Conservation (phyloP, 2,329 filamentous ascomycete genomes). For the Penicillium sp. region DNA sequence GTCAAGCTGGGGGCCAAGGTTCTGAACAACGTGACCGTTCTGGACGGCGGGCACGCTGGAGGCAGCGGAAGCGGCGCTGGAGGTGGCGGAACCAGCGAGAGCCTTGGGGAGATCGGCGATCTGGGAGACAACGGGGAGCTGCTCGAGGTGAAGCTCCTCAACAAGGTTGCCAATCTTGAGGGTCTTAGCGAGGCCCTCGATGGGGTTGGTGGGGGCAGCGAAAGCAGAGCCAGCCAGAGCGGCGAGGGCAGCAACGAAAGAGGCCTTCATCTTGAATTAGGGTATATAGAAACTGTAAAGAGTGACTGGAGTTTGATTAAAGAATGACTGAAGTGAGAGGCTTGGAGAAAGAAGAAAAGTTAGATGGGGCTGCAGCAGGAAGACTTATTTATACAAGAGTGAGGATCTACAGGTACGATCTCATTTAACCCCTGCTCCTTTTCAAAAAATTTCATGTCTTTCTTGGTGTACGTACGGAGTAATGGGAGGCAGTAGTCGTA, state of each 20-base stretch:
- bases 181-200: conserved; percentile 13
- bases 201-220: conserved; percentile 4
- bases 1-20: conserved; percentile 32
- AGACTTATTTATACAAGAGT: conserved; percentile 7
- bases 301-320: conserved; percentile 13
- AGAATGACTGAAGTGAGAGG: conserved; percentile 20
- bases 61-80: conserved; percentile 13
- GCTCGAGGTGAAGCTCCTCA: conserved; percentile 18
- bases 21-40: conserved; percentile 33
- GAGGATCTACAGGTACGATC: conserved; percentile 7
- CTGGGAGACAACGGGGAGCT: conserved; percentile 19
- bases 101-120: conserved; percentile 21
- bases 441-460: neutral
- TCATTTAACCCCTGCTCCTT: neutral
- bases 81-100: conserved; percentile 10
- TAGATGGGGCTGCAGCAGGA: neutral
- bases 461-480: neutral
- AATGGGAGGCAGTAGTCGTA: neutral
- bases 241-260: conserved; percentile 25
- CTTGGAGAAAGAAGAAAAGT: conserved; percentile 1
- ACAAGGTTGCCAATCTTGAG: conserved; percentile 23
- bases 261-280: conserved; percentile 27
- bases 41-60: conserved; percentile 12
- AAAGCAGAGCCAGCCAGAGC: conserved; percentile 17
- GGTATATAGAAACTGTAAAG: conserved; percentile 11